Evolutionary conservation across 1,284 basidiomycete genomes (phyloP).

Genomic region (Ceratobasidium sp.): DNA sequence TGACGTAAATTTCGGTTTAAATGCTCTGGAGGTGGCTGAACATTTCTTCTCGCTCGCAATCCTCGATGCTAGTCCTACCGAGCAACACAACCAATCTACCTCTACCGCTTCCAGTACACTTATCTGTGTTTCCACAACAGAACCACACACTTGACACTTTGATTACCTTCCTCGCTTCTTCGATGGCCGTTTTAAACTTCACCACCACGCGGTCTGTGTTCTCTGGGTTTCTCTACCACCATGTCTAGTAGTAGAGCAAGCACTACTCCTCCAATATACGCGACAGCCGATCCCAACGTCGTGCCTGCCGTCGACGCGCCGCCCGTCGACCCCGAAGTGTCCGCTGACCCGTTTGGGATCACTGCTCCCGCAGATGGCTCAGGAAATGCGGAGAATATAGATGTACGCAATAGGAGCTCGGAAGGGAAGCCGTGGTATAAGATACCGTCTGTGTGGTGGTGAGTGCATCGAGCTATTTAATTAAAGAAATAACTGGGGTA

Average conservation of each 20-base stretch:
- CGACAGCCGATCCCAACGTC: conserved; percentile 21
- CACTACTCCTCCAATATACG: not conserved
- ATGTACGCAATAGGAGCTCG: not conserved
- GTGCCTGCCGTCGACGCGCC: conserved; percentile 26
- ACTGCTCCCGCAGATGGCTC: not conserved
- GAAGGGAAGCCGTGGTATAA: conserved; percentile 38
- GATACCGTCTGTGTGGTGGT: conserved; percentile 46
- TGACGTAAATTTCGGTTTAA: too few species aligned
- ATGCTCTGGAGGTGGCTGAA: too few species aligned
- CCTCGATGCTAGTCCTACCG: too few species aligned
- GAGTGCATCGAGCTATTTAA: not conserved
- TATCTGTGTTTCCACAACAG: too few species aligned
- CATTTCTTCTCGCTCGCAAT: too few species aligned
- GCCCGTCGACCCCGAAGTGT: conserved; percentile 7
- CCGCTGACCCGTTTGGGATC: conserved; percentile 15
- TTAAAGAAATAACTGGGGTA: not conserved
- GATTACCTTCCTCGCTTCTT: conserved; percentile 5
- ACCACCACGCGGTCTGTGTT: not conserved
- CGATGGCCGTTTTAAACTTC: not conserved
- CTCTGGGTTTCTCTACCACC: too few species aligned
- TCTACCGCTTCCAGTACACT: too few species aligned
- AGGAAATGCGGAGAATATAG: too few species aligned
- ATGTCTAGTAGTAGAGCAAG: too few species aligned
- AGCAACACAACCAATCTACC: too few species aligned
- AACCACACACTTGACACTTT: not conserved